A percentile compares a stretch with the other conserved stretches of the same genome.
phyloP scores from a whole-genome alignment of 2,329 filamentous ascomycete species.

The Rutstroemia sp. region DNA sequence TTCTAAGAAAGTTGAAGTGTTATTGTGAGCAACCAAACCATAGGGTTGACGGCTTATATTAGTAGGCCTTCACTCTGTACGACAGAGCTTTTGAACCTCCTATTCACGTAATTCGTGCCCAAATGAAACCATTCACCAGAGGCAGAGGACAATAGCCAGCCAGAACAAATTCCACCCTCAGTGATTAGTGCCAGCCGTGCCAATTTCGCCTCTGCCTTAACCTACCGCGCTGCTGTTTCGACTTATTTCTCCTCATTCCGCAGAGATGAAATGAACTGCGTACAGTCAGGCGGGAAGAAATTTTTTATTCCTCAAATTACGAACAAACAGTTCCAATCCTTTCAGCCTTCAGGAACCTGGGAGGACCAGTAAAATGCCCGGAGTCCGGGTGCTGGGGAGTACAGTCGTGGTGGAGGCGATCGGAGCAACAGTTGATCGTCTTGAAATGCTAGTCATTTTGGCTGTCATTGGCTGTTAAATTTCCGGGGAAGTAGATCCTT shows the following conservation, averaged over 20 bases:
- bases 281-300: neutral
- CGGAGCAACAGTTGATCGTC: neutral
- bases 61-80: too few relatives aligned
- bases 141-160: too few relatives aligned
- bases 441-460: too few relatives aligned
- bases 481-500: neutral
- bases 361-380: neutral
- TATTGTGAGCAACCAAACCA: neutral
- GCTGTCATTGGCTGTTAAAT: neutral
- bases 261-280: neutral
- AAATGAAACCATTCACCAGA: neutral
- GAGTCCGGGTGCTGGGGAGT: neutral
- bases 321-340: neutral
- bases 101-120: neutral
- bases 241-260: too few relatives aligned
- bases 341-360: too few relatives aligned
- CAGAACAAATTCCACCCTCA: too few relatives aligned
- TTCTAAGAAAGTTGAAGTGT: neutral
- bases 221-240: neutral
- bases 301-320: neutral
- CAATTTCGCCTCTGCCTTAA: neutral
- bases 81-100: neutral
- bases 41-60: too few relatives aligned
- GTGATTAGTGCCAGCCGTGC: neutral
- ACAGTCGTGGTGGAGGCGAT: neutral